Base-by-base conservation (phyloP, 2,329 filamentous ascomycete species). In the Parastagonospora avenae region DNA sequence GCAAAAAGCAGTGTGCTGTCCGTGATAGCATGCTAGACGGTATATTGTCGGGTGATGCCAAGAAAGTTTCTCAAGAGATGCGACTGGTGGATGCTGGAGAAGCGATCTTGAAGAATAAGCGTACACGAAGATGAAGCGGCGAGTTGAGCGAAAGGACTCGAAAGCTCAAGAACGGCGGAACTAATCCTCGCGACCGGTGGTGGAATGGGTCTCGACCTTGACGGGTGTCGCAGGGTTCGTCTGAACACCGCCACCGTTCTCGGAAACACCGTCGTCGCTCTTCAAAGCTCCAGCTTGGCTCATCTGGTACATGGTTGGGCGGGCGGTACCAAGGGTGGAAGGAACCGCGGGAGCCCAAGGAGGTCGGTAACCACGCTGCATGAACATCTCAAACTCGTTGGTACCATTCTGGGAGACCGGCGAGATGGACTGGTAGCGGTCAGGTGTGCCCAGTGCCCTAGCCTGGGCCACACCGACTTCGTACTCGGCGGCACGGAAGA, bases 401-500 rank as follows among this genome's bases (percentile, higher is more conserved):
- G 63, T 53, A 28, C 62, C 60, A 28, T 59, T 63, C 42, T 72
- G 68, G 7, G 67, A 64, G 29, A 68, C 66, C 8, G 70, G 70
- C 9, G 69, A 72, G 40, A 70, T 63, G 41, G 59, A 67, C 35
- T 71, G 55, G 54, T 71, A 71, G 32, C 69, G 69, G 33, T 73
- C 69, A 19, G 70, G 68, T 44, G 62, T 63, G 39, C 56, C 60
- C 54, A 67, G 57, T 19, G 62, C 72, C 53, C 71, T 67, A 63
- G 71, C 71, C 52, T 74, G 71, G 44, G 69, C 67, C 52, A 75
- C 74, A 53, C 74, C 74, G 48, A 73, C 70, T 51, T 79, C 78
- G 77, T 97, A 97, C 79, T 97, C 94, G 50, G 94, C 94, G 51
- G 93, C 94, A 52, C 94, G 91, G 78, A 96, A 97, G 69, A 96